Evolutionary conservation across 805 yeast genomes (phyloP), one percentile per base, ranked within the genome.

Genomic region (Brettanomyces nanus): DNA sequence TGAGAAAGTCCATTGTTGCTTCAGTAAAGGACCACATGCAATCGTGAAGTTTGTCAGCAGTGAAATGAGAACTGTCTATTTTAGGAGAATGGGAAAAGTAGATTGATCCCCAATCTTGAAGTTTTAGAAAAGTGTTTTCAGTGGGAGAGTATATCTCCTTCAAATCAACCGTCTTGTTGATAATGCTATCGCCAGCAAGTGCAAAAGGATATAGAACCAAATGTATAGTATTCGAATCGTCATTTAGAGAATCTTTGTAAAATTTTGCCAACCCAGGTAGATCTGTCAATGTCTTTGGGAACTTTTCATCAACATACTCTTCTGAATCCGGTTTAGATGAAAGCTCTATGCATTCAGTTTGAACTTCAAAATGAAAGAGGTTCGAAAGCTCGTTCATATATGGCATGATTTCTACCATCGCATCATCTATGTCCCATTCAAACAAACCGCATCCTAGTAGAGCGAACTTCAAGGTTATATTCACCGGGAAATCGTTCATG

Each of bases 1-100:
- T 38, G 10, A 46, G 20, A 15, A 14, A 19, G 31, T 49, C 47
- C 13, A 53, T 36, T 5, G 54, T 35, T 4, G 41, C 27, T 34
- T 51, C 56, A n/a, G 39, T 40, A 26, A 50, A 53, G 2, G 56
- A 42, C 51, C 55, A 51, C 34, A 49, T 40, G 22, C 51, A 46
- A 35, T 58, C 62, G 19, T 43, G 31, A 6, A 44, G 19, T 5
- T 33, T 4, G 4, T 23, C 27, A 17, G 14, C n/a, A 11, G 33
- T 6, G n/a, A 30, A 28, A 13, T 5, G 41, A 23, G 18, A n/a
- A 2, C 18, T n/a, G 23, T 28, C 11, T 10, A 18, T 10, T 15
- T 30, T 21, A 20, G 38, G 40, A 6, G 37, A 13, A 36, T 52
- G 55, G 2, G 53, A 46, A 35, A 57, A 56, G 36, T 57, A 58